Evolutionary conservation across 257 asterid species (phyloP).

Genomic region (Solanum rostratum): DNA sequence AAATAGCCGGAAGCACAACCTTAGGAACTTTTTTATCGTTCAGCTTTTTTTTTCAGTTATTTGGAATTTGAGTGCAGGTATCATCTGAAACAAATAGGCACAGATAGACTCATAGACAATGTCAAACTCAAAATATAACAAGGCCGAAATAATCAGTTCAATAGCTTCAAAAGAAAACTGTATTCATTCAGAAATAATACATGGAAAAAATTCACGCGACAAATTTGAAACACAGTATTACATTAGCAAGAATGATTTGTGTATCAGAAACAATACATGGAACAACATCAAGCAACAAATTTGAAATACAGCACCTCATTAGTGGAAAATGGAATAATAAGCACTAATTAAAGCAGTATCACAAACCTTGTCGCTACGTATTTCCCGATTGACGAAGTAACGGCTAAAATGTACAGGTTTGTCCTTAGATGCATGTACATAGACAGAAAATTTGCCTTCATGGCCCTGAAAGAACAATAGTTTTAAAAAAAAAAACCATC

Average conservation of each 20-base stretch:
- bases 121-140: background rate
- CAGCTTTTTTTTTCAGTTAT: background rate
- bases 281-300: background rate
- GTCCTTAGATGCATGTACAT: slow-evolving; percentile 93
- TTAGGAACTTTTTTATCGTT: background rate
- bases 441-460: slow-evolving; percentile 93
- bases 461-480: slow-evolving; percentile 51
- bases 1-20: background rate
- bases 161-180: background rate
- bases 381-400: slow-evolving; percentile 80
- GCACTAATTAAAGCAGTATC: slow-evolving; percentile 1
- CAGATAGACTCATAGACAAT: background rate
- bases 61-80: background rate
- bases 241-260: background rate
- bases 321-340: background rate
- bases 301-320: background rate
- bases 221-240: background rate
- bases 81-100: background rate
- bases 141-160: background rate
- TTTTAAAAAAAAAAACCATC: background rate
- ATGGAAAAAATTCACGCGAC: background rate
- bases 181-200: background rate
- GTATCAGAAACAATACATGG: background rate
- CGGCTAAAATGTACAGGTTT: slow-evolving; percentile 97
- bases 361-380: slow-evolving; percentile 82